Conservation (phyloP, 805 yeast species). For the Yarrowia sp. region DNA sequence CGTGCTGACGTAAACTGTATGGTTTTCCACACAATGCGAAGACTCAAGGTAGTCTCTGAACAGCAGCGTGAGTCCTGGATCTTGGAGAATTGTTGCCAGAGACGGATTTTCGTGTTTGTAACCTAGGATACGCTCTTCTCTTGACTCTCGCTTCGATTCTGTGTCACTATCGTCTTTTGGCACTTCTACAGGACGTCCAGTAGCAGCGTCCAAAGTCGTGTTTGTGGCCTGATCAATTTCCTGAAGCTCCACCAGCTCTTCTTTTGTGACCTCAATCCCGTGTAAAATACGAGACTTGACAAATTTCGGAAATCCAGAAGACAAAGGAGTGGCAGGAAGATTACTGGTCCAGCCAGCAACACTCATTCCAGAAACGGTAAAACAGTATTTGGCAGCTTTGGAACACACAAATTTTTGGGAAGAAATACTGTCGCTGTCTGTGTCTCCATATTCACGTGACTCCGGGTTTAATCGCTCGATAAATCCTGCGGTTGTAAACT, state of each 20-base stretch:
- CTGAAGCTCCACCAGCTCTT: not conserved
- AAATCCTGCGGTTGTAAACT: constrained; percentile 38
- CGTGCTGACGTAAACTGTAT: constrained; percentile 62
- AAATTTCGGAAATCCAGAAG: not conserved
- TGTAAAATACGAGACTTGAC: constrained; percentile 3
- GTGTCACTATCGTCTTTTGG: not conserved
- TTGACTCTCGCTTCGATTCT: not conserved
- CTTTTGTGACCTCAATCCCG: not conserved
- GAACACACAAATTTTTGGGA: not conserved
- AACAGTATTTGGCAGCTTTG: not conserved
- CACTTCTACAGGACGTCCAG: not conserved
- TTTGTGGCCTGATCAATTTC: not conserved
- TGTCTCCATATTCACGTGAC: not conserved
- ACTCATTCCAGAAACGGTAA: constrained; percentile 8
- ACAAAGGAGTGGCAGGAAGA: not conserved
- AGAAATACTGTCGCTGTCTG: not conserved
- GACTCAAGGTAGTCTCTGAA: constrained; percentile 58
- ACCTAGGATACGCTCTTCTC: not conserved
- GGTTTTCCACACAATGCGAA: constrained; percentile 65
- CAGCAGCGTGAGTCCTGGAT: constrained; percentile 68
- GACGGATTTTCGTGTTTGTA: not conserved
- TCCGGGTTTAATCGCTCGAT: constrained; percentile 26
- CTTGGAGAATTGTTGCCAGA: constrained; percentile 43
- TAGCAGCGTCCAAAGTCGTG: not conserved
- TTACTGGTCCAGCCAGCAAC: constrained; percentile 23